Conservation (phyloP, 805 yeast species). For the Kuraishia cidri region DNA sequence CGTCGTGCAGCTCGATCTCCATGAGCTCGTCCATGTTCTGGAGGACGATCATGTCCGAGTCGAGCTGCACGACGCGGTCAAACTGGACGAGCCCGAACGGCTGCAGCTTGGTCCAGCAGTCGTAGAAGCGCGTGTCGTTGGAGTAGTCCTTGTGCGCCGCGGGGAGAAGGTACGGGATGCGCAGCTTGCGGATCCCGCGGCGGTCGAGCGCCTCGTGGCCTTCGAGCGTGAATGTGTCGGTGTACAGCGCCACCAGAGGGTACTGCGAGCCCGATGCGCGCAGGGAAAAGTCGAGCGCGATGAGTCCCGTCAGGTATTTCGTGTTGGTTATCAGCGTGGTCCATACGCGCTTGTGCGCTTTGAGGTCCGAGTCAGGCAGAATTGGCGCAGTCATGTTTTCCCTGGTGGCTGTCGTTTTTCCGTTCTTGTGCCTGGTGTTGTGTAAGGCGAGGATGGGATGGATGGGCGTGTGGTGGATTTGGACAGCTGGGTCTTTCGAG, state of each 20-base stretch:
- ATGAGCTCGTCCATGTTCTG: slow-evolving; percentile 53
- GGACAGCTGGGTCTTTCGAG: too few relatives aligned
- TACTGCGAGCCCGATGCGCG: slow-evolving; percentile 31
- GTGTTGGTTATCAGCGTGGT: slow-evolving; percentile 46
- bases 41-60: slow-evolving; percentile 50
- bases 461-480: too few relatives aligned
- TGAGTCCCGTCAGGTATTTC: slow-evolving; percentile 39
- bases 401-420: too few relatives aligned
- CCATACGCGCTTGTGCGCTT: slow-evolving; percentile 30
- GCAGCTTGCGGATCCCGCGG: slow-evolving; percentile 30
- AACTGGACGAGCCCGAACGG: slow-evolving; percentile 42
- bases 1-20: slow-evolving; percentile 27
- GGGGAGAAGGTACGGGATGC: slow-evolving; percentile 35
- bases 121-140: slow-evolving; percentile 44
- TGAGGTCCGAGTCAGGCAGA: slow-evolving; percentile 9
- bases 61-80: slow-evolving; percentile 46
- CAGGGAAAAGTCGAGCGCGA: slow-evolving; percentile 40
- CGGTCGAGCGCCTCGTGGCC: slow-evolving; percentile 29
- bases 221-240: slow-evolving; percentile 28
- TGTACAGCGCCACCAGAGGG: slow-evolving; percentile 44
- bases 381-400: slow-evolving; percentile 5
- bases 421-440: too few relatives aligned
- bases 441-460: too few relatives aligned
- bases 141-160: slow-evolving; percentile 31
- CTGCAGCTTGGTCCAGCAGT: slow-evolving; percentile 55